Percentiles rank a stretch among this genome's conserved stretches.
Conservation (phyloP, 1,139 yeast genomes). For the Taiozyma sp. region DNA sequence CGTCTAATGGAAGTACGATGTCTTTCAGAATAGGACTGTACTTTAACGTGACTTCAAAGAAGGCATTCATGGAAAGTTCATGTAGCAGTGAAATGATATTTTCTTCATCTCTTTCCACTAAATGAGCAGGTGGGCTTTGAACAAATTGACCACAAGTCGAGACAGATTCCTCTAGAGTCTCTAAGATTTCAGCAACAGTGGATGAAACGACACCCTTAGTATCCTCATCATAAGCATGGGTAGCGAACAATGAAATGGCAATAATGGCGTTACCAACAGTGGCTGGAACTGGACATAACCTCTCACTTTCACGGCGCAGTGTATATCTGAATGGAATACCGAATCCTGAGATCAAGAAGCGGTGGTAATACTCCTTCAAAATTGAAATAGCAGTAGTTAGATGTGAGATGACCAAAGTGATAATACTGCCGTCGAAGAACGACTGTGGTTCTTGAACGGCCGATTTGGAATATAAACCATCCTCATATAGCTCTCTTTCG, state of each 20-base stretch:
- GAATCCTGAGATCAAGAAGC: conserved; percentile 29
- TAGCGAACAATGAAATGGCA: conserved; percentile 49
- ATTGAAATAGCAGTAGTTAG: conserved; percentile 3
- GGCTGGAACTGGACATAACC: conserved; percentile 52
- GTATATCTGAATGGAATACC: conserved; percentile 46
- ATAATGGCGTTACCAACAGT: conserved; percentile 62
- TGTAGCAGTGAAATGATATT: conserved; percentile 51
- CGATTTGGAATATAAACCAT: conserved; percentile 23
- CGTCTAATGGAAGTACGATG: conserved; percentile 53
- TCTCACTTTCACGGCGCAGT: conserved; percentile 50
- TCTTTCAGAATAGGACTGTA: conserved; percentile 61
- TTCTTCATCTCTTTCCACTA: conserved; percentile 23
- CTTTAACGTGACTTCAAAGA: conserved; percentile 55
- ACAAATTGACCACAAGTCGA: conserved; percentile 44
- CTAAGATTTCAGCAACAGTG: conserved; percentile 51
- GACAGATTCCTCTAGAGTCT: conserved; percentile 54
- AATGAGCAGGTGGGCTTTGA: conserved; percentile 27
- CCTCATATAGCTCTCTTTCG: conserved; percentile 10
- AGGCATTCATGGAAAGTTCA: conserved; percentile 57
- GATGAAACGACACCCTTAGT: conserved; percentile 47
- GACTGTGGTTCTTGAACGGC: conserved; percentile 6
- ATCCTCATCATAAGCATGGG: conserved; percentile 62
- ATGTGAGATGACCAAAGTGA: conserved; percentile 8
- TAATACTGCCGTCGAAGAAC: conserved; percentile 15
- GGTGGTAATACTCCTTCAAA: conserved; percentile 18